Conservation (phyloP, 768 basidiomycete species). For the Psilocybe tampanensis region DNA sequence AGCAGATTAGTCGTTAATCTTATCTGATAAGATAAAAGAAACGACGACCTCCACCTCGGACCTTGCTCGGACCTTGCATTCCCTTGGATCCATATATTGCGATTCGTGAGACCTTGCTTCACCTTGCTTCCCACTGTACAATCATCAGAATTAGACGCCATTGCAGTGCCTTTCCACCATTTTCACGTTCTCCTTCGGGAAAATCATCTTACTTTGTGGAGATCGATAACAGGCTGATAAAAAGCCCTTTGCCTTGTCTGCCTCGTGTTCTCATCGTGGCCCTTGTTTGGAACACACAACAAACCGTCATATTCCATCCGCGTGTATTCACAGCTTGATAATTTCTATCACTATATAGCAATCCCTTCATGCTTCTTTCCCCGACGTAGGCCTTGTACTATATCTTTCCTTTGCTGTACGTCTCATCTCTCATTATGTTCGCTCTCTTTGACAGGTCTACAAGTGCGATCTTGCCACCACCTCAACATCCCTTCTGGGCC, state of each 20-base stretch:
- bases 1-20: not conserved
- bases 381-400: slow-evolving; percentile 62
- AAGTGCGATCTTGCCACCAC: slow-evolving; percentile 59
- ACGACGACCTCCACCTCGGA: not conserved
- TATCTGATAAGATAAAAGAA: not conserved
- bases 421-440: slow-evolving; percentile 34
- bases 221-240: slow-evolving; percentile 23
- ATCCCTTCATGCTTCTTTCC: slow-evolving; percentile 69
- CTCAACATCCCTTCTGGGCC: slow-evolving; percentile 50
- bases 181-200: slow-evolving; percentile 8
- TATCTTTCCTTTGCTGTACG: slow-evolving; percentile 24
- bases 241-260: slow-evolving; percentile 30
- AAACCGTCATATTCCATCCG: slow-evolving; percentile 24
- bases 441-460: slow-evolving; percentile 57
- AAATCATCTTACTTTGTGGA: slow-evolving; percentile 14
- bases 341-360: slow-evolving; percentile 22
- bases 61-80: not conserved
- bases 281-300: slow-evolving; percentile 22
- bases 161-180: not conserved
- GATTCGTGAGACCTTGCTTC: not conserved
- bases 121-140: not conserved
- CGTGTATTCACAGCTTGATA: slow-evolving; percentile 25
- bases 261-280: slow-evolving; percentile 66
- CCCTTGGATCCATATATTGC: not conserved
- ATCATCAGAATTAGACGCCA: no score